Percentiles rank a stretch among this genome's conserved stretches.
phyloP scores from a whole-genome alignment of 106 monocot species.

The Hemerocallis citrina region DNA sequence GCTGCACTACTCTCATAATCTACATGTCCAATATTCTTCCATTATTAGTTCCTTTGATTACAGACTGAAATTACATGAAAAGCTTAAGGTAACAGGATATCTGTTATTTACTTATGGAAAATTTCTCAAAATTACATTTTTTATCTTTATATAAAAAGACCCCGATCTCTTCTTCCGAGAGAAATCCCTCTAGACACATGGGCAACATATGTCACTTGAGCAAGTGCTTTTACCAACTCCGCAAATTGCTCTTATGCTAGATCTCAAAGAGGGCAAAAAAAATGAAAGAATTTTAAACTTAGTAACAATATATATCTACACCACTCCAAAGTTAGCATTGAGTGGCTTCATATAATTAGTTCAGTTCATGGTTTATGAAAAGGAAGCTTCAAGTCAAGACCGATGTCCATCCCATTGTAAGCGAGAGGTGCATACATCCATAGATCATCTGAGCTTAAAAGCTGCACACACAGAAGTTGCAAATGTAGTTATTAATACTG shows the following conservation, averaged over 20 bases:
- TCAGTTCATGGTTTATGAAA: conserved; percentile 13
- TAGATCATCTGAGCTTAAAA: conserved; percentile 77
- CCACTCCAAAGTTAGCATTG: neutral
- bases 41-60: no score
- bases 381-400: conserved; percentile 43
- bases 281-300: neutral
- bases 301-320: neutral
- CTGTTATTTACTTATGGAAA: no score
- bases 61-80: no score
- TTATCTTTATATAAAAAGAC: no score
- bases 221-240: neutral
- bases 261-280: neutral
- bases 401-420: conserved; percentile 64
- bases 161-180: neutral
- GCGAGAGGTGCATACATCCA: conserved; percentile 88
- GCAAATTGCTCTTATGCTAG: neutral
- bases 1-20: no score
- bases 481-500: neutral
- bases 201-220: neutral
- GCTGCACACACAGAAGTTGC: conserved; percentile 28
- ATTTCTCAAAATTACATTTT: no score
- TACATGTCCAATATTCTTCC: no score
- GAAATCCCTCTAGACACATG: neutral
- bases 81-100: no score
- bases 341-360: neutral